These are phyloP conservation scores for Coemansia guatemalensis DNA, from an alignment of 192 early-diverging fungal genomes.

Conservation along the genomic window DNA sequence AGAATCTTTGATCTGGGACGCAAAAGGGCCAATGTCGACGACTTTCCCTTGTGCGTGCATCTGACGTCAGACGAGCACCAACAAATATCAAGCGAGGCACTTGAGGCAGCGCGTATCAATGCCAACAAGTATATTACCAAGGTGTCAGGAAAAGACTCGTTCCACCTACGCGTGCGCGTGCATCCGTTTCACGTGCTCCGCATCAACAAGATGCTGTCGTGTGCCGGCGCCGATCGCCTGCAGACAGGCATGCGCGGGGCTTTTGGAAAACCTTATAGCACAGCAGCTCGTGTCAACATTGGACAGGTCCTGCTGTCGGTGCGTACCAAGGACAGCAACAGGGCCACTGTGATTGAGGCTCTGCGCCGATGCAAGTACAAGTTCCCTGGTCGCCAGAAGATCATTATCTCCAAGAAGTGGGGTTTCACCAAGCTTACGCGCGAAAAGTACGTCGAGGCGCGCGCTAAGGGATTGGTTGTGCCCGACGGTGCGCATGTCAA, in stretches of 20 bases:
- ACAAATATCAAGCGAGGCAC: constrained; percentile 97
- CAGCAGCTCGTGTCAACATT: constrained; percentile 97
- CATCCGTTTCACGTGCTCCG: constrained; percentile 99
- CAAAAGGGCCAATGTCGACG: constrained; percentile 95
- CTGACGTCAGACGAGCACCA: constrained; percentile 96
- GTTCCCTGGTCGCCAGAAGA: constrained; percentile 98
- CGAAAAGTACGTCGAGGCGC: constrained; percentile 81
- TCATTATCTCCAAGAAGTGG: constrained; percentile 99
- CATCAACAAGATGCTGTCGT: constrained; percentile 99
- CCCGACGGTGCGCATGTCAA: constrained; percentile 83
- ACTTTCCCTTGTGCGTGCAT: constrained; percentile 97
- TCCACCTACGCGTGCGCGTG: constrained; percentile 98
- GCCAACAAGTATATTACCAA: constrained; percentile 99
- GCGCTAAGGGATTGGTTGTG: constrained; percentile 74
- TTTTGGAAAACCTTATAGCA: constrained; percentile 94
- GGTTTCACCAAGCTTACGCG: constrained; percentile 98
- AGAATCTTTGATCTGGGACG: constrained; percentile 95
- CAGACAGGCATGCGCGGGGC: constrained; percentile 99
- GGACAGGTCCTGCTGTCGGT: constrained; percentile 96
- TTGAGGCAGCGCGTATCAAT: constrained; percentile 97
- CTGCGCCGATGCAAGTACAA: constrained; percentile 97
- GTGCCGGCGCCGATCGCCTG: constrained; percentile 98
- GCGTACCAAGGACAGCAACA: constrained; percentile 93
- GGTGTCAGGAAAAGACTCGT: constrained; percentile 95
- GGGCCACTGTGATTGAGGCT: constrained; percentile 89